These are phyloP conservation scores for Cercis canadensis DNA, from an alignment of 306 rosid species.

Conservation along the genomic window DNA sequence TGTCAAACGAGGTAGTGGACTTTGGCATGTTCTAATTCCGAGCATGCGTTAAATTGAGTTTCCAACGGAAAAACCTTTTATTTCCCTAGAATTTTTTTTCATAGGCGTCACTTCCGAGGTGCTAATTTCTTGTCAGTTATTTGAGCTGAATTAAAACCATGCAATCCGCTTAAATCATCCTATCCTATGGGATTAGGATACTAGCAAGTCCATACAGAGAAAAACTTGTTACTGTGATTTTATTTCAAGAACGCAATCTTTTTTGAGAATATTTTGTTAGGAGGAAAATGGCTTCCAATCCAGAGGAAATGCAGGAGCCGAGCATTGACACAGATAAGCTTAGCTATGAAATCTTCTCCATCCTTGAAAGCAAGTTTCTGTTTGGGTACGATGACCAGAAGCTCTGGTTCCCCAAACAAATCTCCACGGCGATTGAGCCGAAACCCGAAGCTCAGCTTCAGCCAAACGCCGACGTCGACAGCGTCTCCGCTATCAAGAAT, in stretches of 20 bases:
- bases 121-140: too few relatives aligned
- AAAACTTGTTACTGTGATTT: too few relatives aligned
- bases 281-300: slow-evolving; percentile 53
- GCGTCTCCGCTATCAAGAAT: slow-evolving; percentile 70
- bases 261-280: background rate
- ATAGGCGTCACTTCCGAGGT: slow-evolving; percentile 46
- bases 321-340: slow-evolving; percentile 97
- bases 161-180: slow-evolving; percentile 15
- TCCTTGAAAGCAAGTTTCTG: slow-evolving; percentile 88
- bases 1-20: slow-evolving; percentile 45
- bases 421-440: slow-evolving; percentile 52
- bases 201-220: too few relatives aligned
- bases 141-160: slow-evolving; percentile 18
- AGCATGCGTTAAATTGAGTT: background rate
- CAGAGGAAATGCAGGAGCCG: slow-evolving; percentile 86
- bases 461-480: slow-evolving; percentile 22
- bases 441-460: slow-evolving; percentile 43
- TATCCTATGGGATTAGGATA: background rate
- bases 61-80: background rate
- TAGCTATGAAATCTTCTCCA: slow-evolving; percentile 95
- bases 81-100: background rate
- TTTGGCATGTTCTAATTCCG: slow-evolving; percentile 36
- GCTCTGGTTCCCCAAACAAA: slow-evolving; percentile 88
- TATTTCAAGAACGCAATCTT: background rate
- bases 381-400: slow-evolving; percentile 97